These are phyloP conservation scores for Pseudomassariella vexata DNA, from an alignment of 2,329 filamentous ascomycete species.

Conservation along the genomic window DNA sequence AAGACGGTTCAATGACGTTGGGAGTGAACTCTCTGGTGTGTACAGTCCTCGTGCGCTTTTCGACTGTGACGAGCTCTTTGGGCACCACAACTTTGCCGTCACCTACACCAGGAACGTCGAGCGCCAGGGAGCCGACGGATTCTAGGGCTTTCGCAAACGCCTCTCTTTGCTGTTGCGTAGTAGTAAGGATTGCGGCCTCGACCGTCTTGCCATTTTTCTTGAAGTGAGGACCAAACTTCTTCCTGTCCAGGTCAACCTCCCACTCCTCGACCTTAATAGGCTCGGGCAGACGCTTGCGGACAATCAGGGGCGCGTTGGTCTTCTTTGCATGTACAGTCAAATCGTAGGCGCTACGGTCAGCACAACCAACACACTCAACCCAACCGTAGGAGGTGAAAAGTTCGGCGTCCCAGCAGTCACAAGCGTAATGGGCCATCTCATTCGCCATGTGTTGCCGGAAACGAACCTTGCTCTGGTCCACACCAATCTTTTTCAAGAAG, in stretches of 20 bases:
- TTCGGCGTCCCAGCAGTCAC: slow-evolving; percentile 98
- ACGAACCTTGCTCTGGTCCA: slow-evolving; percentile 81
- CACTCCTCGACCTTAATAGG: slow-evolving; percentile 81
- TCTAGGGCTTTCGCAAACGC: slow-evolving; percentile 69
- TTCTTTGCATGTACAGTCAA: slow-evolving; percentile 87
- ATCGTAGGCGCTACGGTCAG: slow-evolving; percentile 93
- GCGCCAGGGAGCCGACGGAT: slow-evolving; percentile 65
- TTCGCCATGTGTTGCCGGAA: slow-evolving; percentile 94
- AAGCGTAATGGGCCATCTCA: slow-evolving; percentile 81
- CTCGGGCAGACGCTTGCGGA: slow-evolving; percentile 73
- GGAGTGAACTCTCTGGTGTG: slow-evolving; percentile 87
- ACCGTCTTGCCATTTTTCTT: slow-evolving; percentile 90
- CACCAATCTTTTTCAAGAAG: slow-evolving; percentile 83
- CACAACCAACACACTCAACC: slow-evolving; percentile 97
- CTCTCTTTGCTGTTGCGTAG: slow-evolving; percentile 77
- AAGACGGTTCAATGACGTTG: slow-evolving; percentile 95
- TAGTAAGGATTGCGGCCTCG: slow-evolving; percentile 68
- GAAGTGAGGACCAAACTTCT: slow-evolving; percentile 91
- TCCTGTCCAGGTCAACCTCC: slow-evolving; percentile 83
- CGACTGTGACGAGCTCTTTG: slow-evolving; percentile 76
- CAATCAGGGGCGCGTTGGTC: slow-evolving; percentile 79
- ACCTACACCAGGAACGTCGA: slow-evolving; percentile 64
- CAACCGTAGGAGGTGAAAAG: slow-evolving; percentile 87
- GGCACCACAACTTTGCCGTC: slow-evolving; percentile 73
- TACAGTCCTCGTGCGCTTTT: slow-evolving; percentile 76